Conservation (phyloP, 73 alveolate species). For the Paraurostyla sp. region DNA sequence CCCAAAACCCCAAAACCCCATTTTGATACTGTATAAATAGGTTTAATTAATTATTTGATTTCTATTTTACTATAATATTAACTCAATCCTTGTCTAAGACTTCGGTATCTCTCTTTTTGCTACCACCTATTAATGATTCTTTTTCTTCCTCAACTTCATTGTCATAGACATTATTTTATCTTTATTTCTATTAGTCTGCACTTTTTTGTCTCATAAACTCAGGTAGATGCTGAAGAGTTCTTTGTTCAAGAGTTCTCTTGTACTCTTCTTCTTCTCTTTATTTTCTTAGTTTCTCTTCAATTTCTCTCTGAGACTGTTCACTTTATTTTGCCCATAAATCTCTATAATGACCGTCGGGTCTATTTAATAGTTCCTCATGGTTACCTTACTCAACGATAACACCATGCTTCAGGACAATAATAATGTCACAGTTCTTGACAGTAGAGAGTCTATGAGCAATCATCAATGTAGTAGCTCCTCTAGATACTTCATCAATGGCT, state of each 20-base stretch:
- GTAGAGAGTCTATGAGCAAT: conserved; percentile 94
- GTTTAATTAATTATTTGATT: too few relatives aligned
- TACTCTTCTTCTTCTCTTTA: conserved; percentile 33
- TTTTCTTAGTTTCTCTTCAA: conserved; percentile 39
- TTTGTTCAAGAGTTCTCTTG: conserved; percentile 28
- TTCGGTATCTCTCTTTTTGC: conserved; percentile 17
- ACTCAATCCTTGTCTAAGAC: conserved; percentile 7
- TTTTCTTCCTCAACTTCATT: background rate
- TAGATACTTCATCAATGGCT: conserved; percentile 81
- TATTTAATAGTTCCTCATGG: conserved; percentile 73
- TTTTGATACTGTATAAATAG: too few relatives aligned
- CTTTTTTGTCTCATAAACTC: background rate
- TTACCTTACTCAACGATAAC: conserved; percentile 79
- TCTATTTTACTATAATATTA: too few relatives aligned
- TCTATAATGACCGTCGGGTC: conserved; percentile 65
- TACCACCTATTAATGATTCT: background rate
- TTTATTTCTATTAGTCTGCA: background rate
- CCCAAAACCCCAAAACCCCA: too few relatives aligned
- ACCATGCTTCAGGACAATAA: conserved; percentile 81
- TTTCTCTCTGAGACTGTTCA: conserved; percentile 58
- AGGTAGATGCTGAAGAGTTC: background rate
- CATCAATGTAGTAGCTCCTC: conserved; percentile 84
- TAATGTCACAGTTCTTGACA: conserved; percentile 74
- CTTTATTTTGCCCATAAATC: conserved; percentile 66
- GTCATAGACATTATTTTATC: background rate